Evolutionary conservation across 2,329 filamentous ascomycete genomes (phyloP).

Genomic region (Exophiala viscosa): DNA sequence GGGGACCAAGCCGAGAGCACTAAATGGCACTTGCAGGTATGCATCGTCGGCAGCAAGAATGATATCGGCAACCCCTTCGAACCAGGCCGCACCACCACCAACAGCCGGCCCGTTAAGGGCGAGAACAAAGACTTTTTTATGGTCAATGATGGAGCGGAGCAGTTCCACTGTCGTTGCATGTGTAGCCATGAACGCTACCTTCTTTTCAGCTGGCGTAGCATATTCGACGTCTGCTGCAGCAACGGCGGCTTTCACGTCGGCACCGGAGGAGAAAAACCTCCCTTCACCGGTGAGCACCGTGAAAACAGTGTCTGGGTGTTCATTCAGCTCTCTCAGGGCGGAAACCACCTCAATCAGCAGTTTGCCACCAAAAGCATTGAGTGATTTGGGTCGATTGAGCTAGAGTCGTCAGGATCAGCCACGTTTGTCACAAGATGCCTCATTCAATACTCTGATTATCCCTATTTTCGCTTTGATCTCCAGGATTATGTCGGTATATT

Average conservation of each 20-base stretch:
- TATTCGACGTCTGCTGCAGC: background rate
- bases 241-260: conserved; percentile 40
- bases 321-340: conserved; percentile 44
- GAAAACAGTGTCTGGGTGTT: conserved; percentile 48
- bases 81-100: conserved; percentile 51
- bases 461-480: conserved; percentile 44
- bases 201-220: conserved; percentile 18
- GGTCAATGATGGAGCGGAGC: conserved; percentile 41
- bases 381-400: conserved; percentile 48
- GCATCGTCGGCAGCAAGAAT: conserved; percentile 43
- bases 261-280: conserved; percentile 49
- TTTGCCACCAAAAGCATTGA: conserved; percentile 49
- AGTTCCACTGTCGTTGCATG: conserved; percentile 13
- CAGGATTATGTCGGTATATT: conserved; percentile 44
- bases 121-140: conserved; percentile 50
- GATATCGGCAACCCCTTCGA: conserved; percentile 48
- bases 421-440: background rate
- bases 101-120: conserved; percentile 51
- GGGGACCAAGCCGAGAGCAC: conserved; percentile 47
- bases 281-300: conserved; percentile 51
- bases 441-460: conserved; percentile 42
- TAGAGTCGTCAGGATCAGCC: conserved; percentile 4
- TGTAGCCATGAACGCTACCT: conserved; percentile 13
- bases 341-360: conserved; percentile 43
- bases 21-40: conserved; percentile 50